Evolutionary conservation across 805 yeast genomes (phyloP).

Genomic region (Saccharomycopsis capsularis): DNA sequence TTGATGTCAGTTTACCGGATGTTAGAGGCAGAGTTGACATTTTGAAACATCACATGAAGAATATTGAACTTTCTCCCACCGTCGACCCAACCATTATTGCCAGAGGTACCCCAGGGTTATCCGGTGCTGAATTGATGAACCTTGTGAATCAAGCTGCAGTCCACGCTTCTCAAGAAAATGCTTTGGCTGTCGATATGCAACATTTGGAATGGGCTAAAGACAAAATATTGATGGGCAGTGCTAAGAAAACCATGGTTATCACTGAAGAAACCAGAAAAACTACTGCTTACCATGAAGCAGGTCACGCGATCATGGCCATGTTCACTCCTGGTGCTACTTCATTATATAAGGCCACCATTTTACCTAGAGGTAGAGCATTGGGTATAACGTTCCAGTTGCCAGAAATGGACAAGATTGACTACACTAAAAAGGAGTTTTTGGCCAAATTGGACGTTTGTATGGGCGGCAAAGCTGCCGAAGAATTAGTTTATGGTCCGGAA

Average conservation of each 20-base stretch:
- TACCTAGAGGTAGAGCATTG: slow-evolving; percentile 94
- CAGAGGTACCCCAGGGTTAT: slow-evolving; percentile 94
- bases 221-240: slow-evolving; percentile 96
- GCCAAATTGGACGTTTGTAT: slow-evolving; percentile 94
- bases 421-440: slow-evolving; percentile 79
- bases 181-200: slow-evolving; percentile 79
- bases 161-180: slow-evolving; percentile 88
- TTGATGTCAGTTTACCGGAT: slow-evolving; percentile 92
- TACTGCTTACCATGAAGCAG: slow-evolving; percentile 98
- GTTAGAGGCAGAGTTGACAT: slow-evolving; percentile 96
- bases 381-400: slow-evolving; percentile 98
- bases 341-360: slow-evolving; percentile 90
- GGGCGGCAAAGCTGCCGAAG: slow-evolving; percentile 99
- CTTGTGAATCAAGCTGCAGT: slow-evolving; percentile 97
- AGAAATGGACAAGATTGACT: slow-evolving; percentile 95
- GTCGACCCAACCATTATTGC: slow-evolving; percentile 90
- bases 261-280: slow-evolving; percentile 90
- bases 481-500: slow-evolving; percentile 80
- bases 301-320: slow-evolving; percentile 97
- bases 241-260: slow-evolving; percentile 93
- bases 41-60: slow-evolving; percentile 82
- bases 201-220: slow-evolving; percentile 99
- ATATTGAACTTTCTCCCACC: slow-evolving; percentile 75
- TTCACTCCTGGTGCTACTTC: slow-evolving; percentile 93
- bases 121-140: slow-evolving; percentile 97